phyloP scores from a whole-genome alignment of 2,329 filamentous ascomycete genomes.

The Claviceps arundinis region DNA sequence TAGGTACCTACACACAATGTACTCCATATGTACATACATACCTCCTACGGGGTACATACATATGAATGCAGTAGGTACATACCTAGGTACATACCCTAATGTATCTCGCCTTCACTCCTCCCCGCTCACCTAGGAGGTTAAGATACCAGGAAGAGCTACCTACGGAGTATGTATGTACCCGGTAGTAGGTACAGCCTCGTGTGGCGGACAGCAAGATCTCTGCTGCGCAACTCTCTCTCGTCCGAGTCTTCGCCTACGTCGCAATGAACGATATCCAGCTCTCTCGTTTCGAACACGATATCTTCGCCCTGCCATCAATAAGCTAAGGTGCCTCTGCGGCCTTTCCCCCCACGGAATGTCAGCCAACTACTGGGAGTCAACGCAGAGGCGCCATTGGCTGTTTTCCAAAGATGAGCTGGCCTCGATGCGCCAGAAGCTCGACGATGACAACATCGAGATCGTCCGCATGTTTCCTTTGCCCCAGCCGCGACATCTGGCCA shows the following conservation, averaged over 20 bases:
- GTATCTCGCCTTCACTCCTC: too few species aligned
- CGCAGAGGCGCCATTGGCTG: constrained; percentile 80
- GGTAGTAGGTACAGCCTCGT: background rate
- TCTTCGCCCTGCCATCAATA: background rate
- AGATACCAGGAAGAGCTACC: too few species aligned
- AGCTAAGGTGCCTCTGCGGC: constrained; percentile 5
- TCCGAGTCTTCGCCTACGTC: background rate
- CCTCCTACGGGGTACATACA: too few species aligned
- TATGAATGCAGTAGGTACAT: too few species aligned
- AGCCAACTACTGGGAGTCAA: constrained; percentile 93
- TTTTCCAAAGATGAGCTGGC: constrained; percentile 74
- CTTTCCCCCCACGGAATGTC: constrained; percentile 47
- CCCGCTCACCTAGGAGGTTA: too few species aligned
- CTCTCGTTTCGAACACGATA: background rate
- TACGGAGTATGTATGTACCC: too few species aligned
- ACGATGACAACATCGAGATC: constrained; percentile 60
- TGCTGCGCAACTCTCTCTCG: background rate
- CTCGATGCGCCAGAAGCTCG: constrained; percentile 60
- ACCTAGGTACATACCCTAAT: too few species aligned
- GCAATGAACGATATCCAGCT: background rate
- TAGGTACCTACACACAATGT: too few species aligned
- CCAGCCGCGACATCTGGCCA: constrained; percentile 67
- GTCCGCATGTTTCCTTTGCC: constrained; percentile 73
- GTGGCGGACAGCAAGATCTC: too few species aligned
- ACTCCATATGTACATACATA: too few species aligned